Percentiles rank a stretch among this genome's conserved stretches.
Conservation (phyloP, 805 yeast genomes). For the Barnettozyma siamensis region DNA sequence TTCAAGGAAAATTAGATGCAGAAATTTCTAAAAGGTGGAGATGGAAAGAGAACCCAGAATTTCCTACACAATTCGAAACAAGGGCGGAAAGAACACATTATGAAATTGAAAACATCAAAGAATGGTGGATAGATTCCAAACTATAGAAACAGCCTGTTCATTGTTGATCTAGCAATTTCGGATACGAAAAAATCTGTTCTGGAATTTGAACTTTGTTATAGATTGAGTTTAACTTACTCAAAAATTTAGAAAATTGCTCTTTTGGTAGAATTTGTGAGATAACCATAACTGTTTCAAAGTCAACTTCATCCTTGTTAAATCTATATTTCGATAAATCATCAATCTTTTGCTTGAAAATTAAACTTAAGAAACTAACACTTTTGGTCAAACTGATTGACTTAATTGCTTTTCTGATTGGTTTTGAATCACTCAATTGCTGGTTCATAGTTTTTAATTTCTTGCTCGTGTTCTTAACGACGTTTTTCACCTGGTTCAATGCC, state of each 20-base stretch:
- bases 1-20: constrained; percentile 26
- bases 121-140: constrained; percentile 12
- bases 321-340: constrained; percentile 6
- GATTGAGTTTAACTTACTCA: constrained; percentile 4
- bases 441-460: constrained; percentile 8
- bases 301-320: constrained; percentile 7
- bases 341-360: constrained; percentile 8
- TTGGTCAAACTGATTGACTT: constrained; percentile 5
- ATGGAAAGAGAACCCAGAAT: constrained; percentile 25
- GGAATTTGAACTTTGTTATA: constrained; percentile 3
- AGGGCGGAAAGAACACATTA: constrained; percentile 16
- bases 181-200: constrained; percentile 9
- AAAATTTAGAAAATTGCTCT: constrained; percentile 5
- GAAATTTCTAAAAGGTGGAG: constrained; percentile 26
- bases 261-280: constrained; percentile 9
- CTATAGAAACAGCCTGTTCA: neutral
- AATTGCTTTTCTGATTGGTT: constrained; percentile 8
- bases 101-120: constrained; percentile 15
- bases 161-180: neutral
- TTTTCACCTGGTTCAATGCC: constrained; percentile 4
- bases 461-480: constrained; percentile 8
- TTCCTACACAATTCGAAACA: constrained; percentile 13
- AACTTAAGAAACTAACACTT: constrained; percentile 1
- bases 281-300: constrained; percentile 13
- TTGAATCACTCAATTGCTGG: constrained; percentile 1